Evolutionary conservation across 2,329 filamentous ascomycete species (phyloP).

Genomic region (Chaetomiaceae sp.): DNA sequence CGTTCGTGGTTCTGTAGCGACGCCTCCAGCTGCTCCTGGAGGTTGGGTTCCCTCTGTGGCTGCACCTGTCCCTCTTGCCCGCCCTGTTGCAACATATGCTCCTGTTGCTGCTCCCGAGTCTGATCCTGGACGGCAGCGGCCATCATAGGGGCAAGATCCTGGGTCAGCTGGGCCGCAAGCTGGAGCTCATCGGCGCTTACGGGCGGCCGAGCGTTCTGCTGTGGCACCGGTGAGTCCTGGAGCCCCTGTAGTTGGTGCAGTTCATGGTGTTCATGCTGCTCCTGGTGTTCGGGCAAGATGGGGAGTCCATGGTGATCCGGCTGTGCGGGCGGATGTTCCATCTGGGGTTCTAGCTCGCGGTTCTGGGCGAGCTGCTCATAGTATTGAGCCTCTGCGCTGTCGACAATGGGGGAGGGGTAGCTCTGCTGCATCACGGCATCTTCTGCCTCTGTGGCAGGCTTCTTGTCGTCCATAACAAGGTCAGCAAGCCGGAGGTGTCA

Average conservation of each 20-base stretch:
- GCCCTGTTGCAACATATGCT: constrained; percentile 1
- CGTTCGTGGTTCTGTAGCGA: constrained; percentile 27
- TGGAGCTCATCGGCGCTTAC: constrained; percentile 54
- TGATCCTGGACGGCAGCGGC: constrained; percentile 36
- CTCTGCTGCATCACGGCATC: constrained; percentile 35
- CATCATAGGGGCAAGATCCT: constrained; percentile 50
- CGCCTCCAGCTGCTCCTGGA: constrained; percentile 21
- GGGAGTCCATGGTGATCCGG: constrained; percentile 27
- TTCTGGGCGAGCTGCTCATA: constrained; percentile 39
- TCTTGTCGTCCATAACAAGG: constrained; percentile 32
- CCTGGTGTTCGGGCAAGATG: constrained; percentile 15
- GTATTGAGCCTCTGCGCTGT: constrained; percentile 42
- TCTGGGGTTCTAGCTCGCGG: constrained; percentile 22
- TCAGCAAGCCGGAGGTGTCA: too few species aligned
- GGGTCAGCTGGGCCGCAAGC: constrained; percentile 54
- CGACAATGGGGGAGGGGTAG: constrained; percentile 45
- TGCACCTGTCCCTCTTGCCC: neutral
- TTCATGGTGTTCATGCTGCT: constrained; percentile 25
- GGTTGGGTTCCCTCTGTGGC: constrained; percentile 7
- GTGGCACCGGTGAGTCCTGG: constrained; percentile 36
- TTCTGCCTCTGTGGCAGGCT: constrained; percentile 34
- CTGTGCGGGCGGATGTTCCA: constrained; percentile 23
- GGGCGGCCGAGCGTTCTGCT: constrained; percentile 40
- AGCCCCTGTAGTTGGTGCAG: constrained; percentile 27
- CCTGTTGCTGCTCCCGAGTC: constrained; percentile 31